These are phyloP conservation scores for Triglochin maritima DNA, from an alignment of 106 monocot species.

Conservation along the genomic window DNA sequence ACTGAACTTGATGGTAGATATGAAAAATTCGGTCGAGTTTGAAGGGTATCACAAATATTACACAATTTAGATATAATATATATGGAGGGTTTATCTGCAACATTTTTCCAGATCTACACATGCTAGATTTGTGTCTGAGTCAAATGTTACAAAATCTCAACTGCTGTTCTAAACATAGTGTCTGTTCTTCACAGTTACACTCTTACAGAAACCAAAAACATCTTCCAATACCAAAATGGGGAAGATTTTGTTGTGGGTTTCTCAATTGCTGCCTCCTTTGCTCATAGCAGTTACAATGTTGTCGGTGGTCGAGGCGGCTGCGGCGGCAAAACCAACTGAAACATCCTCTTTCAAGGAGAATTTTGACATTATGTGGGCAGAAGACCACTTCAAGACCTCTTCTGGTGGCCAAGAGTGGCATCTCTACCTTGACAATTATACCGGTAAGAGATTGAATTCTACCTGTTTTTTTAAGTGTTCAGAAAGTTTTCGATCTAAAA, in stretches of 20 bases:
- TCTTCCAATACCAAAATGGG: neutral
- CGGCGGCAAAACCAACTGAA: slow-evolving; percentile 2
- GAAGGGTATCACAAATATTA: too few relatives aligned
- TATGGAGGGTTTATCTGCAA: too few relatives aligned
- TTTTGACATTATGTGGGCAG: slow-evolving; percentile 60
- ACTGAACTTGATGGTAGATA: too few relatives aligned
- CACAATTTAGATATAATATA: too few relatives aligned
- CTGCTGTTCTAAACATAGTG: too few relatives aligned
- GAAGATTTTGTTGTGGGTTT: neutral
- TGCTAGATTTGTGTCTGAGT: too few relatives aligned
- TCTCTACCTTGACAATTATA: slow-evolving; percentile 67
- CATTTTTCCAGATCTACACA: neutral
- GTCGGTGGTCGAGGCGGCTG: neutral
- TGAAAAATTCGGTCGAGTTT: too few relatives aligned
- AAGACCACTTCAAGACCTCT: slow-evolving; percentile 74
- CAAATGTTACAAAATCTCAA: too few relatives aligned
- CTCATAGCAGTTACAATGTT: neutral
- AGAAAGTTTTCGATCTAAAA: too few relatives aligned
- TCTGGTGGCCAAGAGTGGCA: slow-evolving; percentile 78
- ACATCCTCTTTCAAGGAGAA: slow-evolving; percentile 53
- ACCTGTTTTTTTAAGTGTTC: neutral
- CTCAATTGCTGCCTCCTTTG: neutral
- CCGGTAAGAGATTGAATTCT: slow-evolving; percentile 31
- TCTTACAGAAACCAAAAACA: neutral
- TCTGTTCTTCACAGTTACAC: too few relatives aligned